Evolutionary conservation across 1,284 basidiomycete genomes (phyloP).

Genomic region (Rhodotorula glutinis): DNA sequence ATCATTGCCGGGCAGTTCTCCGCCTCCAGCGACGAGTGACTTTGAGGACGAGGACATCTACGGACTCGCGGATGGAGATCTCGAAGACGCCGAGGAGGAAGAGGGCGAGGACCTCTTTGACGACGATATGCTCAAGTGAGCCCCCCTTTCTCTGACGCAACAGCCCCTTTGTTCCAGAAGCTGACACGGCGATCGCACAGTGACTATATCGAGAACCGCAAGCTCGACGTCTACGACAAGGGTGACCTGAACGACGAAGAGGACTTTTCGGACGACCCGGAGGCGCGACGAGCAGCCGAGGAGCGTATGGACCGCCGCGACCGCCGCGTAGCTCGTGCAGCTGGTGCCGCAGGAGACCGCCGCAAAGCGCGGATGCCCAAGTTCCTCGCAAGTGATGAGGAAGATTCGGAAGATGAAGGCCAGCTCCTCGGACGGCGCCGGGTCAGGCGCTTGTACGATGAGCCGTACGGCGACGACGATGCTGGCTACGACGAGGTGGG

Average conservation of each 20-base stretch:
- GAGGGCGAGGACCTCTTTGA: conserved; percentile 94
- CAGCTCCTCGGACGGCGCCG: conserved; percentile 47
- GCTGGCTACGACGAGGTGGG: conserved; percentile 55
- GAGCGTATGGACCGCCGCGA: conserved; percentile 83
- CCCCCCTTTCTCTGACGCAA: conserved; percentile 32
- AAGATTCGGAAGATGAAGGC: conserved; percentile 51
- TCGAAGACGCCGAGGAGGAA: conserved; percentile 58
- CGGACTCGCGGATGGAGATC: conserved; percentile 51
- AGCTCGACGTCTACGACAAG: conserved; percentile 83
- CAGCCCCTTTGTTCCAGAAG: not conserved
- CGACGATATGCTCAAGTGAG: conserved; percentile 70
- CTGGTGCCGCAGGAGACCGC: conserved; percentile 52
- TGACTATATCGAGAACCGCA: conserved; percentile 79
- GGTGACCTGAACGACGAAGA: conserved; percentile 82
- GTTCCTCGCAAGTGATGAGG: conserved; percentile 56
- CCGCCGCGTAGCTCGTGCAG: conserved; percentile 64
- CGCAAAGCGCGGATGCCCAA: conserved; percentile 48
- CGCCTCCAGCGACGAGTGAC: conserved; percentile 77
- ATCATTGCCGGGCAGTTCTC: conserved; percentile 76
- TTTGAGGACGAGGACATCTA: conserved; percentile 63
- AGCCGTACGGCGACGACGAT: conserved; percentile 59
- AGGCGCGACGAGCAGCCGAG: conserved; percentile 79
- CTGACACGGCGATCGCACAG: conserved; percentile 51
- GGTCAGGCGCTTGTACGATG: conserved; percentile 51
- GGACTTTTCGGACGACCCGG: conserved; percentile 65